Evolutionary conservation across 352 stramenopile genomes (phyloP), one percentile per base, ranked within the genome.

Genomic region (Phytopythium vexans): DNA sequence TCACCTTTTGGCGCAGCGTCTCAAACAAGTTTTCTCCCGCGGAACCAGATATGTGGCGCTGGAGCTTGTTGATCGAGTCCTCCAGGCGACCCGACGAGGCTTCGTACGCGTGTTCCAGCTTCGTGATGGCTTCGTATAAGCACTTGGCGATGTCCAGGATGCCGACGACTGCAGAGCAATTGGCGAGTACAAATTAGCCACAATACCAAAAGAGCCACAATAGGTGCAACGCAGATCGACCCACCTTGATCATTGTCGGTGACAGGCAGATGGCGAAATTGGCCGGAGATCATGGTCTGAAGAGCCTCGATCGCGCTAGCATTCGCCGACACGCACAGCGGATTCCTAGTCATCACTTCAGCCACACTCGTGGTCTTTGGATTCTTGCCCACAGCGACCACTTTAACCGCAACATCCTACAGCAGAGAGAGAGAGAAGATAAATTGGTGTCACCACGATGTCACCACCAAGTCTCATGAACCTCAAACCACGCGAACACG

Each of bases 61-160:
- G 69, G 41, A 93, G 52, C 85, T 92, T 92, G 56, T 89, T 89
- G 41, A 95, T 62, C 2, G 76, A 75, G 46, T 90, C 77, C 38
- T 82, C 75, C 35, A 95, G 61, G 9, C 72, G 74, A 34, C 86
- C 73, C 0, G 81, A 88, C 10, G 85, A 88, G n/a, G 70, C 68
- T 36, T 86, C 80, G 47, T 93, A 94, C 6, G 82, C 81, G 47
- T 89, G 88, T 61, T 99, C 96, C 33, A 99, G 90, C 62, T 98
- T 98, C 35, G 77, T 79, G 47, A 99, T 99, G 1, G 95, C 95
- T 75, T 99, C 96, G 66, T 99, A 98, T 36, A 99, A 62, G 66
- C 97, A 99, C 70, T 99, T 98, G 11, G 95, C 95, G 64, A 99
- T 99, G 70, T 99, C 96, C 45, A 99, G 64, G 62, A 99, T 87